A percentile compares a stretch with the other conserved stretches of the same genome.
These are phyloP conservation scores for Leucocoprinus birnbaumii DNA, from an alignment of 768 basidiomycete genomes.

Conservation along the genomic window DNA sequence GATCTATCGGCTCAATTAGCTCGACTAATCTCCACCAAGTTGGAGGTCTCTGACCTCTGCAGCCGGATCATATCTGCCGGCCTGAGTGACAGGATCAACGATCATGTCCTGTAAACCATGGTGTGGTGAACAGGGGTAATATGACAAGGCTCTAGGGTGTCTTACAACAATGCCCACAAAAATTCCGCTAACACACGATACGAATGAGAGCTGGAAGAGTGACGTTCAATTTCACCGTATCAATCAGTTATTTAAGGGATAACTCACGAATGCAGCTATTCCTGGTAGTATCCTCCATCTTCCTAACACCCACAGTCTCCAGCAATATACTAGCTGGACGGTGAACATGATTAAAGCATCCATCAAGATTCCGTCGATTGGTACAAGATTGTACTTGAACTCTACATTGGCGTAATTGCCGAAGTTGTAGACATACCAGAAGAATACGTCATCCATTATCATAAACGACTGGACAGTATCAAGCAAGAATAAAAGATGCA, in stretches of 20 bases:
- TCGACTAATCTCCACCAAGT: too few species aligned
- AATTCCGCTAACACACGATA: neutral
- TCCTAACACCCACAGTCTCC: slow-evolving; percentile 3
- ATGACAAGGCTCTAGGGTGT: neutral
- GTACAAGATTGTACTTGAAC: neutral
- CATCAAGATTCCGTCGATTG: slow-evolving; percentile 2
- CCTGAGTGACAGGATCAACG: too few species aligned
- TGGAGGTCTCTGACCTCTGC: too few species aligned
- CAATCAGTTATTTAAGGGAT: too few species aligned
- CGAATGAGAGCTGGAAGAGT: neutral
- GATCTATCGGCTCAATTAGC: too few species aligned
- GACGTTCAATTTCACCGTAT: too few species aligned
- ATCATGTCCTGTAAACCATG: too few species aligned
- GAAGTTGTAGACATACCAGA: slow-evolving; percentile 8
- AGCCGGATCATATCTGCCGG: too few species aligned
- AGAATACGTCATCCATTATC: slow-evolving; percentile 4
- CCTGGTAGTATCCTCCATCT: slow-evolving; percentile 1
- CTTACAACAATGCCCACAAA: neutral
- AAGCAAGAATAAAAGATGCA: slow-evolving; percentile 4
- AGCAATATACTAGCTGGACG: slow-evolving; percentile 5
- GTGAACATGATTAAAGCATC: slow-evolving; percentile 1
- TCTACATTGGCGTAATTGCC: neutral
- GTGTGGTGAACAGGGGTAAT: neutral
- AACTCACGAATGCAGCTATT: neutral
- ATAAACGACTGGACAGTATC: slow-evolving; percentile 8